Evolutionary conservation across 164 flowering plant species (phyloP).

Genomic region (Platanus orientalis): DNA sequence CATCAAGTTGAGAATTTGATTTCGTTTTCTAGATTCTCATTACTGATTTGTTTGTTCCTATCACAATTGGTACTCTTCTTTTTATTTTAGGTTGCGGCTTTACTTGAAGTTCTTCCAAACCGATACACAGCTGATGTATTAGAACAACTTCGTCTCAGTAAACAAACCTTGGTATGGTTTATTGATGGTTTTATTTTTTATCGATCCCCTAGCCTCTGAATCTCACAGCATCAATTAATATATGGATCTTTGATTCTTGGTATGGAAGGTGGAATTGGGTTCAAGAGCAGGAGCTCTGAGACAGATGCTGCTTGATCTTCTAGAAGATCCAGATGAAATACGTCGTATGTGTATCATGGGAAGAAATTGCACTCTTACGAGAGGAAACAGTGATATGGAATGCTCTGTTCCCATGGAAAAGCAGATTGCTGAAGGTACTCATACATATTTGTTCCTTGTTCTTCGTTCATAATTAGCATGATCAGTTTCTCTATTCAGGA

Average conservation of each 20-base stretch:
- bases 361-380: constrained; percentile 66
- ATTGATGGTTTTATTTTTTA: background rate
- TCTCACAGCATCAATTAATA: constrained; percentile 10
- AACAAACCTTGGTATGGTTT: constrained; percentile 73
- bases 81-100: constrained; percentile 63
- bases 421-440: constrained; percentile 89
- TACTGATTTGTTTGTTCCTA: background rate
- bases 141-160: constrained; percentile 94
- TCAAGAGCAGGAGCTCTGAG: constrained; percentile 90
- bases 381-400: constrained; percentile 48
- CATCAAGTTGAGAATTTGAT: background rate
- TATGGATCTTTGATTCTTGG: constrained; percentile 2
- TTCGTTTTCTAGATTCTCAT: background rate
- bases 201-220: background rate
- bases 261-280: constrained; percentile 80
- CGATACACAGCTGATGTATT: constrained; percentile 76
- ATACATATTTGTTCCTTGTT: background rate
- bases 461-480: background rate
- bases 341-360: constrained; percentile 94
- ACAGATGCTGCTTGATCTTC: constrained; percentile 96
- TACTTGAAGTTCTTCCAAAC: constrained; percentile 88
- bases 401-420: constrained; percentile 77
- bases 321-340: constrained; percentile 92
- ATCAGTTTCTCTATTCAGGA: background rate
- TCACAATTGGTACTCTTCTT: constrained; percentile 2